Evolutionary conservation across 1,139 yeast species (phyloP), one percentile per base, ranked within the genome.

Genomic region (Candida sp.): DNA sequence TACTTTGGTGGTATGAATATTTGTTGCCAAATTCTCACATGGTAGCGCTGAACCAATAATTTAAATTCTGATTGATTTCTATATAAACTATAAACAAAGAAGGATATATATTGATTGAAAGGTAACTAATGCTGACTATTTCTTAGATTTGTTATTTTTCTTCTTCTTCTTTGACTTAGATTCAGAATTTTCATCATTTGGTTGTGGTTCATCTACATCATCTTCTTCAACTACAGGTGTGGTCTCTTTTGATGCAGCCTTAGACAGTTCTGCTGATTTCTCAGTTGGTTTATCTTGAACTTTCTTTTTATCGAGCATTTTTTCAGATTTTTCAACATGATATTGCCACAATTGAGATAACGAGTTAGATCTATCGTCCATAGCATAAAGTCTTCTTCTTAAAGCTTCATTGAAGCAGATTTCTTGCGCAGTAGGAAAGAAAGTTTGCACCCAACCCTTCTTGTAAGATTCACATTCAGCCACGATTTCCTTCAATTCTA

Each of bases 341-440:
- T 60, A 60, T 36, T 68, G 66, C 88, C 88, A 83, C 52, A 78
- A 67, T 34, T 68, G 66, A 34, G 74, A 56, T 49, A 81, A 69
- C 21, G 67, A 68, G 43, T 71, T 66, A 40, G 73, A 70, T 55
- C 89, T 76, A 33, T 68, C 74, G 19, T 77, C 82, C 55, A 87
- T 75, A n/a, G 89, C 79, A 33, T 66, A 64, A 45, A 89, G 70
- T 57, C 97, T 82, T 69, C 95, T 80, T 66, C 95, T 79, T 45
- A 93, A 73, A 0, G 97, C 97, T 64, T 87, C 95, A 60, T 91
- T 91, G 65, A 89, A 87, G 51, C 96, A 88, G 40, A 93, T 84
- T 58, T 93, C 98, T 57, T 86, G 93, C 32, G 93, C 87, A 19
- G 86, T 79, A 9, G 86, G 85, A 60, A 90, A 86, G 56, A 89